Evolutionary conservation across 257 asterid genomes (phyloP).

Genomic region (Capsicum chinense): DNA sequence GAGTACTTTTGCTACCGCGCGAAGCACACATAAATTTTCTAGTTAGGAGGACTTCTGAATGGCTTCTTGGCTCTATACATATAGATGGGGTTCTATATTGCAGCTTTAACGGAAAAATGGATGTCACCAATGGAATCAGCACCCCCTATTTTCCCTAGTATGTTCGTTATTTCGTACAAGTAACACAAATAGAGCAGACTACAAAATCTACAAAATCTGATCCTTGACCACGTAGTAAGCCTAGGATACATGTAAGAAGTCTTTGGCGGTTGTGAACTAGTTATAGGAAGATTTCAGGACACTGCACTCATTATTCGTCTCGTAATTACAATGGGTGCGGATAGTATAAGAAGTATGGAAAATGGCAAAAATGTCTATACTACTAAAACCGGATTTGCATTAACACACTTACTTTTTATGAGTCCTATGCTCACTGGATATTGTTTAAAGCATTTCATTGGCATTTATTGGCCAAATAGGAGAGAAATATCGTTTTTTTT

Average conservation of each 20-base stretch:
- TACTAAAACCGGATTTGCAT: no score
- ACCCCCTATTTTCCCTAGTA: constrained; percentile 57
- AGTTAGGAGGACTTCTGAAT: constrained; percentile 36
- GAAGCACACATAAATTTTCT: no score
- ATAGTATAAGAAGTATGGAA: neutral
- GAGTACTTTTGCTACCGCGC: no score
- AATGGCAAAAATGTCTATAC: no score
- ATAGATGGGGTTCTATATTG: constrained; percentile 55
- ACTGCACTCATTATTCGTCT: neutral
- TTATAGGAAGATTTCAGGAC: neutral
- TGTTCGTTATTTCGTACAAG: neutral
- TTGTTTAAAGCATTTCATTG: no score
- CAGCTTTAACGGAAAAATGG: constrained; percentile 41
- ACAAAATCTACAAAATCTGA: neutral
- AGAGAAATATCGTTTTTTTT: no score
- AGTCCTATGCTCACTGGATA: no score
- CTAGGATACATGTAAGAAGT: neutral
- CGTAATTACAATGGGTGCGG: neutral
- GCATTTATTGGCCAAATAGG: no score
- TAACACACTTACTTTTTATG: no score
- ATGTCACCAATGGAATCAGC: constrained; percentile 34
- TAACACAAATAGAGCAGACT: neutral
- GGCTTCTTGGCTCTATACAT: constrained; percentile 31
- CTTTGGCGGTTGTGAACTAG: neutral
- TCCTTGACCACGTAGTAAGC: neutral